phyloP scores from a whole-genome alignment of 2,329 filamentous ascomycete genomes.

The Pestalotiopsis sp. region DNA sequence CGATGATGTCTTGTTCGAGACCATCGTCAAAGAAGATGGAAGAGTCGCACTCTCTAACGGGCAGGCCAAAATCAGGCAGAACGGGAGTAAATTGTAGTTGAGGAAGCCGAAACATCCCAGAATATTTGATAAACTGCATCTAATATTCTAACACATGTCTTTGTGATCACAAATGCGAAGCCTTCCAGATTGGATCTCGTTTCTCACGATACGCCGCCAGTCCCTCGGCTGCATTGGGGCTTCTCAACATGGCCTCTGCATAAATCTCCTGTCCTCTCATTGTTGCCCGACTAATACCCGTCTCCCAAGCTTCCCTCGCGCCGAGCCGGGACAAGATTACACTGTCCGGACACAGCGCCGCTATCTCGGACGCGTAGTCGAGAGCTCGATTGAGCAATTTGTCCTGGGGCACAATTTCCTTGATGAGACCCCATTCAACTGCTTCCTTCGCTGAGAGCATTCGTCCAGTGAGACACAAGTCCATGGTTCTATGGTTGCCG shows the following conservation, averaged over 20 bases:
- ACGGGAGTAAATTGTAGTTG: constrained; percentile 27
- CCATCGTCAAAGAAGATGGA: constrained; percentile 29
- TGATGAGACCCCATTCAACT: constrained; percentile 32
- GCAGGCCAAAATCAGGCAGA: constrained; percentile 31
- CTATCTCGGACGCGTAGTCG: constrained; percentile 33
- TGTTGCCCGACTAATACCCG: constrained; percentile 34
- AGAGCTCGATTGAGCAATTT: constrained; percentile 30
- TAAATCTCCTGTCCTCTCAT: constrained; percentile 35
- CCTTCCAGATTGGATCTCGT: constrained; percentile 32
- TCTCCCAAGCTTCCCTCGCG: constrained; percentile 37
- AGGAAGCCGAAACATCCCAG: background rate
- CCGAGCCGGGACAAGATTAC: constrained; percentile 34
- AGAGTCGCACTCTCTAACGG: constrained; percentile 40
- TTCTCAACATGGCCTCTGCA: constrained; percentile 31
- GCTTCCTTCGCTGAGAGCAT: constrained; percentile 29
- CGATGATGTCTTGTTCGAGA: constrained; percentile 42
- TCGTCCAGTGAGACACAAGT: constrained; percentile 33
- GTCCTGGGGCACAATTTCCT: constrained; percentile 32
- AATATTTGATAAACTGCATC: background rate
- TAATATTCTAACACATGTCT: background rate
- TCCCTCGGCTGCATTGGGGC: constrained; percentile 23
- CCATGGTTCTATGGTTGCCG: constrained; percentile 36
- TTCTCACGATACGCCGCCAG: constrained; percentile 31
- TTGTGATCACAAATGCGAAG: constrained; percentile 25
- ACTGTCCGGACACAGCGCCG: constrained; percentile 34